Conservation (phyloP, 2,329 filamentous ascomycete species). For the Scytalidium sp. region DNA sequence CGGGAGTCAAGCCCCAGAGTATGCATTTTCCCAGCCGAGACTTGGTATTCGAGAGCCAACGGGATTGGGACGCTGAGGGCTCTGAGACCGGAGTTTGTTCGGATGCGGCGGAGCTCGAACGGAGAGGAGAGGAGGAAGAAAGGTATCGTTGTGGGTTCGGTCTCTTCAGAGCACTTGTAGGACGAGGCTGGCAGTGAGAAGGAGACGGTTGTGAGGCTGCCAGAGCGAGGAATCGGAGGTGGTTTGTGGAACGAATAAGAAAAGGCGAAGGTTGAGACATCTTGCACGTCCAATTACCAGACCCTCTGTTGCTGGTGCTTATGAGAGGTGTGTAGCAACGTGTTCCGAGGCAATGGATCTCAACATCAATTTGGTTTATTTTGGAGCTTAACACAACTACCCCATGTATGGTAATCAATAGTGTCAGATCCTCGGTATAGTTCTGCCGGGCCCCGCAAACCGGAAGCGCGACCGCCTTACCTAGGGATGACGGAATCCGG, state of each 20-base stretch:
- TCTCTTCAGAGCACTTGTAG: neutral
- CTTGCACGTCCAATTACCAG: no score
- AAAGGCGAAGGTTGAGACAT: neutral
- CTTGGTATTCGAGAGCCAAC: slow-evolving; percentile 69
- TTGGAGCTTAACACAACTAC: neutral
- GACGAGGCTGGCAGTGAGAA: slow-evolving; percentile 6
- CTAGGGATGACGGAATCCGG: neutral
- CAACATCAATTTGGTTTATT: no score
- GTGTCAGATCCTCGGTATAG: no score
- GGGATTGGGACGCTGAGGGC: slow-evolving; percentile 36
- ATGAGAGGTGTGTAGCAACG: no score
- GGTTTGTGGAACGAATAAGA: slow-evolving; percentile 1
- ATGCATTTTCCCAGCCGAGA: slow-evolving; percentile 70
- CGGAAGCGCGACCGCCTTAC: neutral
- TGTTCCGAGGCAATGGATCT: no score
- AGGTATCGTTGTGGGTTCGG: neutral
- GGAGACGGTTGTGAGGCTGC: slow-evolving; percentile 10
- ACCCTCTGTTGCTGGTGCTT: no score
- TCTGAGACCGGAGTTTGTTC: slow-evolving; percentile 21
- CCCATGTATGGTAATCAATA: no score
- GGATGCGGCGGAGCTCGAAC: slow-evolving; percentile 13
- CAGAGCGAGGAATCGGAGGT: slow-evolving; percentile 5
- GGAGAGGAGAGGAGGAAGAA: slow-evolving; percentile 9
- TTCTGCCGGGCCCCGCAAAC: neutral
- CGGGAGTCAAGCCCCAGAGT: slow-evolving; percentile 62